Conservation (phyloP, 352 stramenopile genomes). For the Phytopythium boreale region DNA sequence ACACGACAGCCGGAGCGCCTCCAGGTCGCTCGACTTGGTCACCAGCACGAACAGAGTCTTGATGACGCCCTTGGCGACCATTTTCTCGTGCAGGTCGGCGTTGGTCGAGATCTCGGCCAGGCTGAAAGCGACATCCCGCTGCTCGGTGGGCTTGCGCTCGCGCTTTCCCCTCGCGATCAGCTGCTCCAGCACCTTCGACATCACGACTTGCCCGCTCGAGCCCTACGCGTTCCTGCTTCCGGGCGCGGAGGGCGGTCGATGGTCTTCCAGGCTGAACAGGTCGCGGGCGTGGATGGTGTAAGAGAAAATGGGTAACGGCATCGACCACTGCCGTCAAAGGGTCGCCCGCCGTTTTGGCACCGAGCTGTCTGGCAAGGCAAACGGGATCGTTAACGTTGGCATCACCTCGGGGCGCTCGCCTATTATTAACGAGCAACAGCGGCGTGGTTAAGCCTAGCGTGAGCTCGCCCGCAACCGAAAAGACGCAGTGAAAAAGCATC, state of each 20-base stretch:
- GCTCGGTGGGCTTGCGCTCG: conserved; percentile 92
- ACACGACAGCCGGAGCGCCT: conserved; percentile 92
- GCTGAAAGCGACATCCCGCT: conserved; percentile 95
- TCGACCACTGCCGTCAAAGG: not conserved
- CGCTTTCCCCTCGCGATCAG: conserved; percentile 95
- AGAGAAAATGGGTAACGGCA: not conserved
- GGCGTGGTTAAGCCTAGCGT: not conserved
- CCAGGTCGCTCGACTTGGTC: conserved; percentile 86
- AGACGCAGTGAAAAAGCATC: not conserved
- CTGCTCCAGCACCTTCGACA: conserved; percentile 95
- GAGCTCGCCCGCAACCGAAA: not conserved
- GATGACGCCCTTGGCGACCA: conserved; percentile 94
- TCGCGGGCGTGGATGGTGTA: not conserved
- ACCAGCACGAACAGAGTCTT: conserved; percentile 92
- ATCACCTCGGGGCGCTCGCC: not conserved
- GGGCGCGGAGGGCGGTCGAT: not conserved
- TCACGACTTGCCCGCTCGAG: conserved; percentile 6
- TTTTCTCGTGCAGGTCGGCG: conserved; percentile 89
- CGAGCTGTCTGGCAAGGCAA: not conserved
- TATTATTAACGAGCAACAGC: not conserved
- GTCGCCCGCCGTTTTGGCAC: not conserved
- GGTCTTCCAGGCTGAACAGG: not conserved
- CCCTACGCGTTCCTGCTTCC: not conserved
- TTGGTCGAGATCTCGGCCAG: conserved; percentile 96
- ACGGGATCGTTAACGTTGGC: not conserved